Evolutionary conservation across 108 stramenopile genomes (phyloP), one percentile per base, ranked within the genome.

Genomic region (Cylindrotheca closterium): DNA sequence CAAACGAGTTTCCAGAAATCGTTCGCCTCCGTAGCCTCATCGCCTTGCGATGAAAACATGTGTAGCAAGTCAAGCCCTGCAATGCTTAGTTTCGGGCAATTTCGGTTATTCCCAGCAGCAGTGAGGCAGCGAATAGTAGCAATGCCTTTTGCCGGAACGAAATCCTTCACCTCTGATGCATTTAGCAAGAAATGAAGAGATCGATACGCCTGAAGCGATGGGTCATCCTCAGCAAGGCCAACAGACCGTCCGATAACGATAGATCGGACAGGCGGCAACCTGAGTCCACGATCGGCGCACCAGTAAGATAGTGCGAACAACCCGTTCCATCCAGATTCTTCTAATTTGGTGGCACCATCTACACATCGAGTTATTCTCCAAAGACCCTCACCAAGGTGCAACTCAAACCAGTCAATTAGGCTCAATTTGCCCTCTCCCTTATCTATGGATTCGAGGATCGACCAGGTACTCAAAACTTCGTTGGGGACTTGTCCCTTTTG

Each of bases 31-130:
- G 45, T 55, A 31, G 66, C 63, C 47, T 55, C 53, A 53, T 86
- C 79, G 45, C 83, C 47, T 47, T 69, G 45, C 29, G 67, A 70
- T 51, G 80, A 67, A 8, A 89, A 57, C 29, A 83, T 53, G 17
- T 80, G 83, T 48, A 93, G 74, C 69, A 93, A 75, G 56, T 93
- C 92, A 19, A 93, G 71, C 18, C 84, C 83, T 12, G 92, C 92
- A 66, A 91, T 68, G 48, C 85, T 82, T 21, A 90, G 74, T 74
- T 86, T 86, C n/a, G 91, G 74, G 42, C 82, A 91, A 30, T 77
- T 75, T 25, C 81, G 50, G 37, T 47, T 71, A 46, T 91, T 83
- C 1, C 91, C 91, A 12, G 86, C 72, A 23, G 72, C 74, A 19
- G 87, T 73, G 42, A 93, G 59, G 25, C 68, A 68, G 19, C 75